Base-by-base conservation (phyloP, 345 rosid genomes). In the Gossypium arboreum region DNA sequence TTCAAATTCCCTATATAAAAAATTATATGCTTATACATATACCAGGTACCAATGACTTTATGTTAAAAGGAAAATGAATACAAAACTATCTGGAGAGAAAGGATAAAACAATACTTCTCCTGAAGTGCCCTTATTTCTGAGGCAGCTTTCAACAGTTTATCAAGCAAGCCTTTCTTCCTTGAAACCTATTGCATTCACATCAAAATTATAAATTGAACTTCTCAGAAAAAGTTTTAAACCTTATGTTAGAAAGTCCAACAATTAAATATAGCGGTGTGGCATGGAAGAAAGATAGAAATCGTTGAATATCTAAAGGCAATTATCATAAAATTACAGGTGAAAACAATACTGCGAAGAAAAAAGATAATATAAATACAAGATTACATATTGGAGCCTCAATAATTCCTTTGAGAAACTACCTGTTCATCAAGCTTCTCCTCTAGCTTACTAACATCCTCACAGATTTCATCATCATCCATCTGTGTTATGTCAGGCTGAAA, bases 1-100 rank as follows among this genome's bases (percentile, higher is more conserved):
- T 78, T 88, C 88, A 63, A 92, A 90, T 84, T 92, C 93, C 88
- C 98, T 94, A 77, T n/a, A 80, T 13, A 17, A 75, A 75, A 39
- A 58, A 71, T 24, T 72, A 48, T 54, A 58, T 55, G 72, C 72
- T 41, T 71, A 50, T 55, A 73, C 55, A 76, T 39, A 22, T 25
- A 4, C 66, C 25, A 43, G 47, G 74, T 39, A 73, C 59, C 80
- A 58, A 80, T 68, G 22, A 16, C 54, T 55, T 71, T 59, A 56
- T 75, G 62, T 54, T 63, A 44, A 68, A 68, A 73, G 50, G 18
- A 13, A 24, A 66, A 54, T 41, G 68, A 59, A 67, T 57, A 58
- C 68, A 64, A 75, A 58, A 22, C 65, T 25, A 65, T 71, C 47
- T 51, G 67, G 68, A 81, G 56, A n/a, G 67, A 75, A 76, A 55